These are phyloP conservation scores for Alternaria infectoria DNA, from an alignment of 2,329 filamentous ascomycete genomes.

Conservation along the genomic window DNA sequence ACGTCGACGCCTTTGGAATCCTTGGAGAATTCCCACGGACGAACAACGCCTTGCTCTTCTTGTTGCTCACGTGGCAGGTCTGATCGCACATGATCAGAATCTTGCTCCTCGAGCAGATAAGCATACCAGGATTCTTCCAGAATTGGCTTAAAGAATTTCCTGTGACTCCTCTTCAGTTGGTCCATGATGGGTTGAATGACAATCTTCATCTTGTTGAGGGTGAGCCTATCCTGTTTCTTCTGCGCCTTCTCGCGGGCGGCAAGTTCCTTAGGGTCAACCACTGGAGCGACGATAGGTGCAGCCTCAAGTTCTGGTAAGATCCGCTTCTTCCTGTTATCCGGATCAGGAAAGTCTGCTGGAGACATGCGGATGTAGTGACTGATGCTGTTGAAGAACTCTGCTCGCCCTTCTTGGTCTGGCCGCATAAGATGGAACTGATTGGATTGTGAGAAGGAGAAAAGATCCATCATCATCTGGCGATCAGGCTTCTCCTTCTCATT, in stretches of 20 bases:
- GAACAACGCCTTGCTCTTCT: slow-evolving; percentile 61
- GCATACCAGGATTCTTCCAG: slow-evolving; percentile 76
- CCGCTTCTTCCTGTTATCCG: slow-evolving; percentile 83
- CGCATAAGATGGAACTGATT: slow-evolving; percentile 75
- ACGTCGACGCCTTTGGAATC: slow-evolving; percentile 82
- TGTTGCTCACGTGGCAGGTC: slow-evolving; percentile 63
- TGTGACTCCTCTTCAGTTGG: slow-evolving; percentile 88
- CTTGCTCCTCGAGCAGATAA: slow-evolving; percentile 83
- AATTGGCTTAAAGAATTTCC: slow-evolving; percentile 79
- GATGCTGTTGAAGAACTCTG: slow-evolving; percentile 79
- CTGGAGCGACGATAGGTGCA: slow-evolving; percentile 61
- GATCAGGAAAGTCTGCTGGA: slow-evolving; percentile 86
- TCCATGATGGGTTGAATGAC: slow-evolving; percentile 95
- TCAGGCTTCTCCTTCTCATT: slow-evolving; percentile 64
- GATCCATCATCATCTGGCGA: slow-evolving; percentile 69
- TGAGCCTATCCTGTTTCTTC: slow-evolving; percentile 81
- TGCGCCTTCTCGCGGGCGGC: slow-evolving; percentile 82
- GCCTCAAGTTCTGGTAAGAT: slow-evolving; percentile 79
- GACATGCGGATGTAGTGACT: slow-evolving; percentile 78
- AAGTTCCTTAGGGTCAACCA: slow-evolving; percentile 63
- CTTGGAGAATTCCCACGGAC: slow-evolving; percentile 79
- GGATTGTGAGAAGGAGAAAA: slow-evolving; percentile 85
- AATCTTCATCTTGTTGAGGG: slow-evolving; percentile 86
- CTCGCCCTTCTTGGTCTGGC: slow-evolving; percentile 71
- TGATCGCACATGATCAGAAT: slow-evolving; percentile 69